Evolutionary conservation across 805 yeast species (phyloP).

Genomic region (Lipomyces yamadae): DNA sequence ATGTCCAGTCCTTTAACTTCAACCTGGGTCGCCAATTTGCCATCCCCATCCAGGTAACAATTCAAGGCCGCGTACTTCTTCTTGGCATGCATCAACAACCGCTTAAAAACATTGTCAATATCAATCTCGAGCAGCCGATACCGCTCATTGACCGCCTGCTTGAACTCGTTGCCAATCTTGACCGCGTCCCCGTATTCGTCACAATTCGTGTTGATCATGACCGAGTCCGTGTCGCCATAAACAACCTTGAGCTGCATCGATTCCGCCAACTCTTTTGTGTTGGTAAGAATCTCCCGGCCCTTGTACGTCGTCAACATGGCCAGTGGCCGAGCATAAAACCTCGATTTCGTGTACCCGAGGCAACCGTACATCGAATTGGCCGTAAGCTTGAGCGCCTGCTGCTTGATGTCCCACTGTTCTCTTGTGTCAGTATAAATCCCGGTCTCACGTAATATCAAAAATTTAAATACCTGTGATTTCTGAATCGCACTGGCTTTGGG

Average conservation of each 20-base stretch:
- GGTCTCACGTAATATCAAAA: background rate
- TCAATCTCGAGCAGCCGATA: conserved; percentile 89
- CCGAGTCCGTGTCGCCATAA: conserved; percentile 98
- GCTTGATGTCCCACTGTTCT: conserved; percentile 86
- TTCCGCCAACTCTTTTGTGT: conserved; percentile 91
- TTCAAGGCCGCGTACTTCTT: conserved; percentile 96
- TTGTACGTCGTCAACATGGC: conserved; percentile 94
- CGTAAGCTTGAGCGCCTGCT: conserved; percentile 92
- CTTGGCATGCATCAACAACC: conserved; percentile 85
- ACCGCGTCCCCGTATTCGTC: conserved; percentile 72
- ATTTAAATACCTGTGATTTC: conserved; percentile 40
- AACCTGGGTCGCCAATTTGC: conserved; percentile 61
- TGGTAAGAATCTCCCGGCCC: conserved; percentile 94
- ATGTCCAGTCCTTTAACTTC: conserved; percentile 97
- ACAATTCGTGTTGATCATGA: conserved; percentile 93
- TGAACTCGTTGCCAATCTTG: conserved; percentile 82
- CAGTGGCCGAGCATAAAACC: conserved; percentile 93
- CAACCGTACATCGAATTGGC: conserved; percentile 99
- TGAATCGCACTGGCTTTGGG: conserved; percentile 67
- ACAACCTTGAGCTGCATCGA: conserved; percentile 80
- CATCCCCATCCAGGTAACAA: conserved; percentile 55
- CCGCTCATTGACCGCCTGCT: conserved; percentile 82
- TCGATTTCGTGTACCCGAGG: conserved; percentile 85
- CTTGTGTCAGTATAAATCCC: conserved; percentile 18
- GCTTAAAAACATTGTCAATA: conserved; percentile 88